Base-by-base conservation (phyloP, 2,329 filamentous ascomycete species). In the Beauveria sp. region DNA sequence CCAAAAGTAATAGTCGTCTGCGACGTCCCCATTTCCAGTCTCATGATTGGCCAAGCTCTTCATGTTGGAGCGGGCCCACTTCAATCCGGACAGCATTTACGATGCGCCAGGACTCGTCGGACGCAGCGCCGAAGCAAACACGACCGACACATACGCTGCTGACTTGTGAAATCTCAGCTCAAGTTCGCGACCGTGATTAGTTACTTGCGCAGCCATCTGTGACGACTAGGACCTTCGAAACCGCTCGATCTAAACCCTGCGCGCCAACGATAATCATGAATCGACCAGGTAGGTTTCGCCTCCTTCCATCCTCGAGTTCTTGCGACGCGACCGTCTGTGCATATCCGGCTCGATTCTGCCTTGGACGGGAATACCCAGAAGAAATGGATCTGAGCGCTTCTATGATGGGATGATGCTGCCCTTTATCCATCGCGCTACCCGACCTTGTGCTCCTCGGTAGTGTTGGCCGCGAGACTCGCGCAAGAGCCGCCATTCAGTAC, bases 201-300 rank as follows among this genome's bases (percentile, higher is more conserved):
- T 18, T 14, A 24, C 34, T 20, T n/a, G 40, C 38, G 57, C 49
- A 53, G 22, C 28, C 12, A 14, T 24, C 7, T 42, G 3, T 26
- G 49, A 60, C n/a, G 7, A 28, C n/a, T 12, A n/a, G 26, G 22
- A 28, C 20, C 14, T 24, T 42, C 50, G 28, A 42, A 9, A 49
- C 28, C 5, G 26, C n/a, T 48, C 18, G 14, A 31, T 43, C 26
- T 6, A 38, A 20, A 20, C 16, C 9, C 43, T 18, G 42, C 50
- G 57, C 57, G 43, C 31, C 51, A 26, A 20, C 43, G 12, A 10
- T 31, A 20, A 54, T 34, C 71, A 85, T 85, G 82, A 84, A 84
- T 74, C 79, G 82, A 78, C 79, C 80, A 84, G 82, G 82, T 85
- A 84, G 73, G 77, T 70, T 70, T 67, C 65, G 67, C 67, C 70